Percentiles rank a stretch among this genome's conserved stretches.
Conservation (phyloP, 257 asterid species). For the Cruciata laevipes region DNA sequence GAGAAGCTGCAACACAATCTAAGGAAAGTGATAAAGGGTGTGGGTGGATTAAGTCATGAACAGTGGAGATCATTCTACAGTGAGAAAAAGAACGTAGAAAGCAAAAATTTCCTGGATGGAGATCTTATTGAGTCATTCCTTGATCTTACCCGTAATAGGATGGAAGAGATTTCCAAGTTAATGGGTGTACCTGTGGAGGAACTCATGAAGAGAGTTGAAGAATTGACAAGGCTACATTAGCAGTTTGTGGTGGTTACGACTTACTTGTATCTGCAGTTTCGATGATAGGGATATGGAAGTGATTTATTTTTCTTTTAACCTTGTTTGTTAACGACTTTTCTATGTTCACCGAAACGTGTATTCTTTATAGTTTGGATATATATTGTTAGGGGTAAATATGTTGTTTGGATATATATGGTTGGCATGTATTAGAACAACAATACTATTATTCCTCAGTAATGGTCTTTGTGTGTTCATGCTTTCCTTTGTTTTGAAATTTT, state of each 20-base stretch:
- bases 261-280: background rate
- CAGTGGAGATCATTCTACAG: constrained; percentile 95
- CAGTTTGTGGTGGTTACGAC: background rate
- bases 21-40: constrained; percentile 89
- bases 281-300: background rate
- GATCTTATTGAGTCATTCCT: constrained; percentile 91
- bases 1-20: constrained; percentile 72
- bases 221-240: constrained; percentile 84
- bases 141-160: constrained; percentile 62
- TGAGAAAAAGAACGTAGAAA: constrained; percentile 76
- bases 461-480: no score
- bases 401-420: no score
- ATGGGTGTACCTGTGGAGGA: constrained; percentile 76
- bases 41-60: constrained; percentile 91
- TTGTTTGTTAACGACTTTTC: background rate
- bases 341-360: background rate
- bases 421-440: no score
- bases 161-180: constrained; percentile 73
- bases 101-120: constrained; percentile 83
- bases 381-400: background rate
- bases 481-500: no score
- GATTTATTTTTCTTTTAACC: background rate
- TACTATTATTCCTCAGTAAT: no score
- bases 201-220: constrained; percentile 95
- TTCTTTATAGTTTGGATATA: background rate